Conservation (phyloP, 1,284 basidiomycete genomes). For the Cryptococcus sp. region DNA sequence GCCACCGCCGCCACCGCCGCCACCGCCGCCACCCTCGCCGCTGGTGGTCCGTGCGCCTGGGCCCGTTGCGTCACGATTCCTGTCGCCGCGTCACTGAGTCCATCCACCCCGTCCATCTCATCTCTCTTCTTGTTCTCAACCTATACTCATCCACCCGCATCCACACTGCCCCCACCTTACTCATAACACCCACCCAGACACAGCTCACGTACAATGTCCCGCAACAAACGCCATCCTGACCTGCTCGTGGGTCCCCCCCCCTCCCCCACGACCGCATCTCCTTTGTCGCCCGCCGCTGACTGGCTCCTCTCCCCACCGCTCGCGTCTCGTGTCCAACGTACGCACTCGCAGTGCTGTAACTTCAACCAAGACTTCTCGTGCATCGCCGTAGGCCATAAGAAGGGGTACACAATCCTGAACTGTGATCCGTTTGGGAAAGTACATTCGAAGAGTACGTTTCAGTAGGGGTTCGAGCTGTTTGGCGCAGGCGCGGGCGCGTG, state of each 20-base stretch:
- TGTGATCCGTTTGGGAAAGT: slow-evolving; percentile 97
- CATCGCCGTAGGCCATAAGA: slow-evolving; percentile 88
- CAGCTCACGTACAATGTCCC: slow-evolving; percentile 22
- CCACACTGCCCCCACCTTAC: no score
- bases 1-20: no score
- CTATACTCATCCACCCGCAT: no score
- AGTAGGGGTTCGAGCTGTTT: background rate
- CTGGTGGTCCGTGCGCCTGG: no score
- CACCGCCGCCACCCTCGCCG: no score
- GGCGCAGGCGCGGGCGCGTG: no score
- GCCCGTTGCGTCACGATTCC: no score
- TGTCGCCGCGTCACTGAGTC: background rate
- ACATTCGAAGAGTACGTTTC: slow-evolving; percentile 79
- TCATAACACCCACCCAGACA: no score
- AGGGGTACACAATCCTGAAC: slow-evolving; percentile 95
- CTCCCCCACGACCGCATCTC: background rate
- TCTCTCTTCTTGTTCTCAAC: no score
- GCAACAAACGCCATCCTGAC: slow-evolving; percentile 47
- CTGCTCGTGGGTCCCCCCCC: slow-evolving; percentile 35
- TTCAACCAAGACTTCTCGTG: slow-evolving; percentile 58
- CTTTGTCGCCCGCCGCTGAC: background rate
- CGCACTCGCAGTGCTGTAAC: slow-evolving; percentile 42
- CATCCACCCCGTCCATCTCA: no score
- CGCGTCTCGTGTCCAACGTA: background rate
- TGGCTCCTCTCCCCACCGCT: no score